Evolutionary conservation across 2,329 filamentous ascomycete genomes (phyloP), one percentile per base, ranked within the genome.

Genomic region (Tolypocladium cylindrosporum): DNA sequence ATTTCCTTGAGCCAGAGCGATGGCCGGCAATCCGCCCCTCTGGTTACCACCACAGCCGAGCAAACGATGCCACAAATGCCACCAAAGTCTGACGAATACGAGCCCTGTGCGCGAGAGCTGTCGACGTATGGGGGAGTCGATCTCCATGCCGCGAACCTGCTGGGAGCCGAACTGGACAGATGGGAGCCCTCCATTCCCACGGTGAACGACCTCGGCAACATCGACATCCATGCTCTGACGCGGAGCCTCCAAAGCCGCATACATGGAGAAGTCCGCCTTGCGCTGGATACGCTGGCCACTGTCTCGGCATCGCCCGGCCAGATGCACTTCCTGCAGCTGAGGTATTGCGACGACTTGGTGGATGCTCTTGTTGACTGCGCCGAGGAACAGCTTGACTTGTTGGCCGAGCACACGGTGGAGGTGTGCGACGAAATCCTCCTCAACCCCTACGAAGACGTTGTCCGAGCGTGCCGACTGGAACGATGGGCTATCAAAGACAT

Each of bases 231-330:
- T 63, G 91, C 93, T 24, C 79, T 99, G 45, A 96, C 88, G 0
- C 88, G 91, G 77, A 91, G 91, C 66, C 77, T 99, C 42, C 91
- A 96, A 68, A 95, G 89, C 57, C 93, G 93, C 1, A 89, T 97
- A 50, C 87, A 91, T 65, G 86, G 86, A 6, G 94, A 99, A 73
- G 87, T 96, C n/a, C 86, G 93, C 11, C 75, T 96, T 61, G 93
- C 93, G 2, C 77, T 99, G 51, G 94, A 97, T 70, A 90, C 89
- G 0, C 77, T 99, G 41, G 86, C 85, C 11, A 84, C 83, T 24
- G 79, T 94, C 14, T 77, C 79, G 2, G 70, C 75, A 16, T 90
- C 89, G 2, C 82, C 82, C 57, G 78, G 82, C 5, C 79, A 87
- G 31, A 79, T 80, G n/a, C 77, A 92, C 21, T 84, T 86, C 48